Conservation (phyloP, 2,329 filamentous ascomycete genomes). For the Botryotinia convoluta region DNA sequence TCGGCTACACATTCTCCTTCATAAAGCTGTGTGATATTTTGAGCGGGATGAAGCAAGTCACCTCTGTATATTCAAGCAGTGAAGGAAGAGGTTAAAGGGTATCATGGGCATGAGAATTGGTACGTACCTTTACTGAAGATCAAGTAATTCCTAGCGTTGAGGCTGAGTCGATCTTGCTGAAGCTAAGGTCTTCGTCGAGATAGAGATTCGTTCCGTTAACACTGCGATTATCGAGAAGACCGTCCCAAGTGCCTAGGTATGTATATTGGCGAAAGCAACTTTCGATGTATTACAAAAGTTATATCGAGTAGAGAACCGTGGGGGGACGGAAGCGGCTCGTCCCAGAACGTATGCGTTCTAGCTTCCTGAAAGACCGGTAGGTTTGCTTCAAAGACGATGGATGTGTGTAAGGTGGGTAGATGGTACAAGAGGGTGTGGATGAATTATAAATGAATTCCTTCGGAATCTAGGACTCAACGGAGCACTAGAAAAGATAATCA, state of each 20-base stretch:
- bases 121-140: slow-evolving; percentile 1
- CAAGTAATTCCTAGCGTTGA: neutral
- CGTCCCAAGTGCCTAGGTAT: neutral
- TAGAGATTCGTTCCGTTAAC: neutral
- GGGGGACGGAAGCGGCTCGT: slow-evolving; percentile 5
- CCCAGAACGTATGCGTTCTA: neutral
- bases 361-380: neutral
- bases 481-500: neutral
- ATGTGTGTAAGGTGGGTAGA: neutral
- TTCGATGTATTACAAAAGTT: neutral
- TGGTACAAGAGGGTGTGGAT: neutral
- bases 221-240: slow-evolving; percentile 7
- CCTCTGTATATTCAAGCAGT: neutral
- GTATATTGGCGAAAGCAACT: neutral
- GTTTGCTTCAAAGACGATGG: neutral
- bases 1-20: neutral
- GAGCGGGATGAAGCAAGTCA: slow-evolving; percentile 5
- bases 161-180: neutral
- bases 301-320: neutral
- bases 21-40: neutral
- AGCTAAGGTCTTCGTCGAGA: slow-evolving; percentile 12
- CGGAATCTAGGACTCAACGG: neutral
- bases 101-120: neutral
- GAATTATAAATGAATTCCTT: neutral
- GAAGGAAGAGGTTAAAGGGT: neutral